These are phyloP conservation scores for Talaromyces liani DNA, from an alignment of 495 filamentous ascomycete species.

Conservation along the genomic window DNA sequence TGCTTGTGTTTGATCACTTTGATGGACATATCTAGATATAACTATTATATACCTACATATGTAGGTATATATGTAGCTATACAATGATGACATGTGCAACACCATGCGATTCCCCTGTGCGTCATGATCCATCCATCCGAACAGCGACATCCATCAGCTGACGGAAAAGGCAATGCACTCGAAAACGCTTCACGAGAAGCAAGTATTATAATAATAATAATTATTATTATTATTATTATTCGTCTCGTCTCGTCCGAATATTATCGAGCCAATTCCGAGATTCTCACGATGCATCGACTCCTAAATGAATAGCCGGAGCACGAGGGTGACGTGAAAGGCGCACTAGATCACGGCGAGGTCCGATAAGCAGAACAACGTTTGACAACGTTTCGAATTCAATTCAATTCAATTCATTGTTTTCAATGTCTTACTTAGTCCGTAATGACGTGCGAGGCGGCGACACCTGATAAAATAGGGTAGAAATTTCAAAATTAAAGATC, in stretches of 20 bases:
- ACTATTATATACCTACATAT: neutral
- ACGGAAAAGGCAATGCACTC: neutral
- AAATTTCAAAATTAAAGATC: neutral
- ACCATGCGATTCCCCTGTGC: constrained; percentile 1
- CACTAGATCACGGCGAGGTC: neutral
- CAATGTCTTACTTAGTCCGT: neutral
- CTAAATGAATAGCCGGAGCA: neutral
- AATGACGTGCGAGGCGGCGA: too few species aligned
- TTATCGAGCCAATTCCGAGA: neutral
- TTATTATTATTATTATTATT: too few species aligned
- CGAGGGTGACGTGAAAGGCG: neutral
- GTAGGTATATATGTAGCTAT: neutral
- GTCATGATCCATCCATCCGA: neutral
- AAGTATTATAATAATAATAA: too few species aligned
- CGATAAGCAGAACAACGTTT: neutral
- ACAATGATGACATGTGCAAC: neutral
- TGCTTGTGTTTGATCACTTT: neutral
- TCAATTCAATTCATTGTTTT: neutral
- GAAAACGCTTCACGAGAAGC: neutral
- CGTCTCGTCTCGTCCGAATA: constrained; percentile 1
- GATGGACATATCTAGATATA: neutral
- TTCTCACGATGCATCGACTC: neutral
- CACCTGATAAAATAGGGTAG: neutral
- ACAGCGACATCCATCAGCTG: neutral
- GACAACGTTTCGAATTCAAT: neutral